These are phyloP conservation scores for Fusarium sp. DNA, from an alignment of 2,329 filamentous ascomycete species.

Conservation along the genomic window DNA sequence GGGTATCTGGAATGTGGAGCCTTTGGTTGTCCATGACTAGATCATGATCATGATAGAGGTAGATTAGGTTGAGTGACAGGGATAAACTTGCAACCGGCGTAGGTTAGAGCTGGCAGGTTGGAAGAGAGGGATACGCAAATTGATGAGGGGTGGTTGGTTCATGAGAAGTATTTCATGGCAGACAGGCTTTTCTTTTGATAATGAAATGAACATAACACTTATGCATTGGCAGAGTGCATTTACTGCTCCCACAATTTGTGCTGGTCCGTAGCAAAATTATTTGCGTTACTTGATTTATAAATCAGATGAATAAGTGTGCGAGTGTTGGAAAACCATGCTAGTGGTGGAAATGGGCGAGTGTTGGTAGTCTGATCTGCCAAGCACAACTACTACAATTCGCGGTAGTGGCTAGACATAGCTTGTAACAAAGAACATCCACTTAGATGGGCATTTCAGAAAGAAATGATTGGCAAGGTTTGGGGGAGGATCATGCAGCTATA, in stretches of 20 bases:
- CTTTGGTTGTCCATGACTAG: constrained; percentile 63
- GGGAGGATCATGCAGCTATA: neutral
- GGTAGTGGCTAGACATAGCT: neutral
- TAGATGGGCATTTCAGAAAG: neutral
- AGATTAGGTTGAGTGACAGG: constrained; percentile 6
- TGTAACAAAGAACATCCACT: neutral
- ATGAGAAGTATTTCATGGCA: constrained; percentile 14
- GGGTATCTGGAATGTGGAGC: constrained; percentile 96
- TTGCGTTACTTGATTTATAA: neutral
- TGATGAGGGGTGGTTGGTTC: constrained; percentile 16
- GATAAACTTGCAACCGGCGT: constrained; percentile 24
- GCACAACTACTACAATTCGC: neutral
- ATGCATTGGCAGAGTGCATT: neutral
- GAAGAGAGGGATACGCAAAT: constrained; percentile 24
- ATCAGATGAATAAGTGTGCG: neutral
- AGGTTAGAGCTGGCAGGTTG: constrained; percentile 1
- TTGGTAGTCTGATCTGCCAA: neutral
- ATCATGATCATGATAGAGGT: constrained; percentile 11
- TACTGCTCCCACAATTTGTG: neutral
- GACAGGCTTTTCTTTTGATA: constrained; percentile 23
- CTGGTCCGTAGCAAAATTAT: neutral
- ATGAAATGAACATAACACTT: constrained; percentile 26
- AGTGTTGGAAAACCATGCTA: neutral
- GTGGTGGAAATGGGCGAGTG: neutral
- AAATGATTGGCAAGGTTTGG: neutral